Evolutionary conservation across 352 stramenopile genomes (phyloP).

Genomic region (Pythium dissotocum): DNA sequence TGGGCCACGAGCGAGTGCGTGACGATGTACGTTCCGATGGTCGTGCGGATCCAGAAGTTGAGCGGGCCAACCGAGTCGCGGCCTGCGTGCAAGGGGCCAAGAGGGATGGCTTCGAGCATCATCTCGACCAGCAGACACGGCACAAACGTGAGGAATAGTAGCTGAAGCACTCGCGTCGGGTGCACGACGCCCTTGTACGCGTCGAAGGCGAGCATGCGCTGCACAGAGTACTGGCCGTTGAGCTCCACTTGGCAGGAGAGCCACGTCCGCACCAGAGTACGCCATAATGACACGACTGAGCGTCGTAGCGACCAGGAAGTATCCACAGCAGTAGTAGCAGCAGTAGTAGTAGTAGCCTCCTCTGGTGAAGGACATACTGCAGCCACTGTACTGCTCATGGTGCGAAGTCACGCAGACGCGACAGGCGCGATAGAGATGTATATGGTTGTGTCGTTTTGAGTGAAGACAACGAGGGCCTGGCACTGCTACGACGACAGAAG

Average conservation of each 20-base stretch:
- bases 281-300: neutral
- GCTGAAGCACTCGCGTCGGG: neutral
- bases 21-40: slow-evolving; percentile 16
- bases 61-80: neutral
- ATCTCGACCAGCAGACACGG: slow-evolving; percentile 15
- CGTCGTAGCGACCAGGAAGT: no score
- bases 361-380: no score
- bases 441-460: no score
- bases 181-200: neutral
- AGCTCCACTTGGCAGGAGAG: slow-evolving; percentile 32
- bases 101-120: slow-evolving; percentile 16
- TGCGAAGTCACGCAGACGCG: no score
- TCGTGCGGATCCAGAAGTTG: slow-evolving; percentile 28
- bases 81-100: slow-evolving; percentile 1
- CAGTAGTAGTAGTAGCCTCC: no score
- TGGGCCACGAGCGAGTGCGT: slow-evolving; percentile 12
- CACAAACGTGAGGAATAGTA: slow-evolving; percentile 14
- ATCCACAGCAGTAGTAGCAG: no score
- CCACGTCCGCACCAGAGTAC: slow-evolving; percentile 6
- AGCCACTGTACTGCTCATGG: no score
- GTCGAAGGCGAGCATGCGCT: slow-evolving; percentile 25
- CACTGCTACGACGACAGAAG: no score
- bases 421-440: no score
- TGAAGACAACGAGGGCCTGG: no score
- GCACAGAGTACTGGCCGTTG: slow-evolving; percentile 38